Conservation (phyloP, 208 protist genomes). For the Leishmania arabica region DNA sequence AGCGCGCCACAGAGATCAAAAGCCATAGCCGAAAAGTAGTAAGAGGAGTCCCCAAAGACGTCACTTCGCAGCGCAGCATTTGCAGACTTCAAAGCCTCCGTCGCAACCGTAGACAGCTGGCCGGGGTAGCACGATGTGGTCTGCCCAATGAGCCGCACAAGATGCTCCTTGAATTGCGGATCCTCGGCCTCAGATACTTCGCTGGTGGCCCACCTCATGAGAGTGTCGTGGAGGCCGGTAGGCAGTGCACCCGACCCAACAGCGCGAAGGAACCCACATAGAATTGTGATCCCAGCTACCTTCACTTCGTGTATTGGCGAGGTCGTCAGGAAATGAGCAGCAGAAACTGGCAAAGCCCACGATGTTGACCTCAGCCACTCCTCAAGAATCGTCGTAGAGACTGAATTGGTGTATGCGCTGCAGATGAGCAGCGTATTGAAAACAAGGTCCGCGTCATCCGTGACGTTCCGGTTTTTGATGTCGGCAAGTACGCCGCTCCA, state of each 20-base stretch:
- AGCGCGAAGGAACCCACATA: constrained; percentile 47
- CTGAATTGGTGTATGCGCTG: constrained; percentile 52
- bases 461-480: constrained; percentile 47
- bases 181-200: constrained; percentile 48
- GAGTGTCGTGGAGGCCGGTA: constrained; percentile 31
- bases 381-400: constrained; percentile 41
- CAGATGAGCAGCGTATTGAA: constrained; percentile 58
- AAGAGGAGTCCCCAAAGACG: constrained; percentile 66
- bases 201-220: constrained; percentile 36
- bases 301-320: constrained; percentile 34
- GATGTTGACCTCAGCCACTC: constrained; percentile 51
- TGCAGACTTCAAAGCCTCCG: constrained; percentile 38
- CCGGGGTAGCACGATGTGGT: constrained; percentile 16
- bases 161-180: constrained; percentile 43
- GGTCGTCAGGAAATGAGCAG: constrained; percentile 46
- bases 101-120: constrained; percentile 13
- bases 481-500: constrained; percentile 69
- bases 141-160: constrained; percentile 31
- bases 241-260: constrained; percentile 49
- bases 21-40: constrained; percentile 70
- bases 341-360: constrained; percentile 40
- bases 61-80: constrained; percentile 69
- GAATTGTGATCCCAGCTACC: constrained; percentile 44
- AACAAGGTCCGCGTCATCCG: constrained; percentile 66
- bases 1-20: constrained; percentile 63